These are phyloP conservation scores for Blastobotrys attinorum DNA, from an alignment of 805 yeast genomes.

Conservation along the genomic window DNA sequence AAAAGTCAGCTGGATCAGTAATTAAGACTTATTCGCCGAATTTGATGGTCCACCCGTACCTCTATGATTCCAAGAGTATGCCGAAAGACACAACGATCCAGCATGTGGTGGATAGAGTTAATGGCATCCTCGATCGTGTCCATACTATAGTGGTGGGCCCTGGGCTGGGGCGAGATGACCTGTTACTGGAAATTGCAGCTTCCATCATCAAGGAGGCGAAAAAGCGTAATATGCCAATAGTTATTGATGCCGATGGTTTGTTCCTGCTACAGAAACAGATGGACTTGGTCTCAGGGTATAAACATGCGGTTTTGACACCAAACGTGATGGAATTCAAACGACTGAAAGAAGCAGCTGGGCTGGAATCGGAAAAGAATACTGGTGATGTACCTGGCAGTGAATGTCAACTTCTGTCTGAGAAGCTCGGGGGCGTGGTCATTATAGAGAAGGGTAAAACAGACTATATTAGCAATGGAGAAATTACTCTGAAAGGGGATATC, in stretches of 20 bases:
- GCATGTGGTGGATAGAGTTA: constrained; percentile 48
- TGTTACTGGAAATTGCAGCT: constrained; percentile 56
- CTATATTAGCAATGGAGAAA: constrained; percentile 45
- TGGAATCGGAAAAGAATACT: constrained; percentile 13
- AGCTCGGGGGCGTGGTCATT: constrained; percentile 51
- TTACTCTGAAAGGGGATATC: constrained; percentile 36
- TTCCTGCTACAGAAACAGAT: constrained; percentile 56
- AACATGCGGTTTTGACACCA: constrained; percentile 73
- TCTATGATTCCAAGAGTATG: constrained; percentile 41
- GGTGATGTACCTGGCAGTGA: constrained; percentile 14
- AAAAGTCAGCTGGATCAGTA: constrained; percentile 62
- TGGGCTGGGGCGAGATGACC: constrained; percentile 78
- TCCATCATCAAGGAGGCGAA: constrained; percentile 50
- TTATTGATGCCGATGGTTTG: constrained; percentile 87
- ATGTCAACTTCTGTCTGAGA: constrained; percentile 39
- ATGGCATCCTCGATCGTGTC: constrained; percentile 48
- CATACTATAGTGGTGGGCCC: constrained; percentile 89
- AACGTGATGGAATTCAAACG: constrained; percentile 79
- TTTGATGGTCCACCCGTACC: constrained; percentile 91
- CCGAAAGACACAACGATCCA: constrained; percentile 19
- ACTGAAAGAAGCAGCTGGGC: constrained; percentile 43
- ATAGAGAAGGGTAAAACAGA: constrained; percentile 70
- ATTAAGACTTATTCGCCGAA: constrained; percentile 88
- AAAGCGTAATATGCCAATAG: constrained; percentile 54
- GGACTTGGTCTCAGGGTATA: constrained; percentile 43